Conservation (phyloP, 2,329 filamentous ascomycete species). For the Ophiosphaerella narmari region DNA sequence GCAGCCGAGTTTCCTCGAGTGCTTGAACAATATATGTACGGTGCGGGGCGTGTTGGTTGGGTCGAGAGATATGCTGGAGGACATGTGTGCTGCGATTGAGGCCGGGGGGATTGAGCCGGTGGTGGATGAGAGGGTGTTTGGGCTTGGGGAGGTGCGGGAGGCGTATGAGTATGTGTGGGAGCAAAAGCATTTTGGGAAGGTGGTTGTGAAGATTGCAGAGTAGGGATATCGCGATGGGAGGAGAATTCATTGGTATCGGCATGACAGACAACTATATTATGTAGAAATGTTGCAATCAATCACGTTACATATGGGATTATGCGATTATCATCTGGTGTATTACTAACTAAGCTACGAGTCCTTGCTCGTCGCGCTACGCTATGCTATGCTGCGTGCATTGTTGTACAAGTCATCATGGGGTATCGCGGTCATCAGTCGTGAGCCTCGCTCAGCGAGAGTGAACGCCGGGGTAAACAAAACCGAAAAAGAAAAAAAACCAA, state of each 20-base stretch:
- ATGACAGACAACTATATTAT: not conserved
- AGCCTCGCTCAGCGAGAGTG: slow-evolving; percentile 12
- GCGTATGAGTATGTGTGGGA: slow-evolving; percentile 57
- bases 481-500: not conserved
- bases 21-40: slow-evolving; percentile 55
- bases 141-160: slow-evolving; percentile 58
- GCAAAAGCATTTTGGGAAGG: slow-evolving; percentile 52
- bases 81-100: slow-evolving; percentile 64
- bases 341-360: not conserved
- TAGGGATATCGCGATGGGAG: not conserved
- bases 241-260: too few relatives aligned
- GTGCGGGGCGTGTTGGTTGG: slow-evolving; percentile 64
- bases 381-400: not conserved
- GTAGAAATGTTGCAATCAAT: too few relatives aligned
- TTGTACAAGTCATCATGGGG: slow-evolving; percentile 11
- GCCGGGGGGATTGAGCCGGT: slow-evolving; percentile 62
- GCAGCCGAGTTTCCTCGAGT: slow-evolving; percentile 59
- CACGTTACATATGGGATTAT: too few relatives aligned
- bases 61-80: slow-evolving; percentile 60
- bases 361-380: not conserved
- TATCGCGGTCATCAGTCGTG: slow-evolving; percentile 17
- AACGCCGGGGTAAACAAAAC: slow-evolving; percentile 6
- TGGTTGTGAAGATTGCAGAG: slow-evolving; percentile 38
- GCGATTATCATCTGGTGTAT: not conserved
- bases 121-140: slow-evolving; percentile 62